phyloP scores from a whole-genome alignment of 169 alveolate species.

The Babesia ovata region DNA sequence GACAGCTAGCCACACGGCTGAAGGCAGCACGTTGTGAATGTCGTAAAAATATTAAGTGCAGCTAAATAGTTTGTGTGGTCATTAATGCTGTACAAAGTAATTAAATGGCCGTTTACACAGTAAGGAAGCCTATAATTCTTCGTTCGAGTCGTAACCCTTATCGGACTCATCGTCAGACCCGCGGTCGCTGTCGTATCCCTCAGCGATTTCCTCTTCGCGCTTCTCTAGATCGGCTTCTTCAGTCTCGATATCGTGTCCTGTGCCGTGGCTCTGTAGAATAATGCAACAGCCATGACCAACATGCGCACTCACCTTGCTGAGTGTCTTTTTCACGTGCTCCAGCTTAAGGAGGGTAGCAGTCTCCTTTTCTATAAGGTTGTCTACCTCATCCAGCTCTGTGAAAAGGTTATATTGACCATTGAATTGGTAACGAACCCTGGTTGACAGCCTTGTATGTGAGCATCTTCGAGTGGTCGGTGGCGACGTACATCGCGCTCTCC shows the following conservation, averaged over 20 bases:
- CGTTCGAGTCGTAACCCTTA: background rate
- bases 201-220: slow-evolving; percentile 44
- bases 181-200: background rate
- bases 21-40: background rate
- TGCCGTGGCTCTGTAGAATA: slow-evolving; percentile 29
- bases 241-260: slow-evolving; percentile 41
- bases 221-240: slow-evolving; percentile 47
- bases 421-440: slow-evolving; percentile 22
- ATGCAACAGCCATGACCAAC: background rate
- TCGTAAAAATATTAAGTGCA: background rate
- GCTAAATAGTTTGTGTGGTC: no score
- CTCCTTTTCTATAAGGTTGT: slow-evolving; percentile 22
- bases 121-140: slow-evolving; percentile 1
- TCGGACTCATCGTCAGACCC: background rate
- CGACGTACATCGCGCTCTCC: slow-evolving; percentile 6
- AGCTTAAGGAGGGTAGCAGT: slow-evolving; percentile 18
- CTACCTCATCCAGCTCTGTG: slow-evolving; percentile 32
- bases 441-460: slow-evolving; percentile 20
- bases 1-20: background rate
- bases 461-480: slow-evolving; percentile 22
- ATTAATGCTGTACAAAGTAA: background rate
- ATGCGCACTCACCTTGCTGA: slow-evolving; percentile 20
- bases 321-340: slow-evolving; percentile 48
- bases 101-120: no score
- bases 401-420: background rate